These are phyloP conservation scores for Arthromyces matolae DNA, from an alignment of 768 basidiomycete genomes.

Conservation along the genomic window DNA sequence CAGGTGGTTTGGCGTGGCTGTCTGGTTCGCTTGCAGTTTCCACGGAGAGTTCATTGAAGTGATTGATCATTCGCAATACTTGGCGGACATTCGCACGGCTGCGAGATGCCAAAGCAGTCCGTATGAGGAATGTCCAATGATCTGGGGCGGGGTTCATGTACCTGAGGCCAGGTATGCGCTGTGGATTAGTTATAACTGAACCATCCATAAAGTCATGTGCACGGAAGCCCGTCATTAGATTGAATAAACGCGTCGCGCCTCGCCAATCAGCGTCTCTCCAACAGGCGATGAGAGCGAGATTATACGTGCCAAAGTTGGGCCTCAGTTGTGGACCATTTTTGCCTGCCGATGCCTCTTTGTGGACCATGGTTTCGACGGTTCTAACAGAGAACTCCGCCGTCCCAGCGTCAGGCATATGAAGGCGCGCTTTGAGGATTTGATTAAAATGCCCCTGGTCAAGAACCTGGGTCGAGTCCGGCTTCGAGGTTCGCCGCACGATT, in stretches of 20 bases:
- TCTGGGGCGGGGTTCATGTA: constrained; percentile 47
- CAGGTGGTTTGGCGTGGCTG: too few species aligned
- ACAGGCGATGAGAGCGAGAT: constrained; percentile 61
- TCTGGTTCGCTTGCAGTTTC: too few species aligned
- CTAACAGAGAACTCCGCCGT: constrained; percentile 50
- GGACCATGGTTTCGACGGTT: constrained; percentile 67
- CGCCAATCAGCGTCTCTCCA: constrained; percentile 64
- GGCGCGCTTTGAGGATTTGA: constrained; percentile 54
- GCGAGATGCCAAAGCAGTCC: constrained; percentile 51
- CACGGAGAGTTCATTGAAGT: too few species aligned
- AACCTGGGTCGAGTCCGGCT: constrained; percentile 33
- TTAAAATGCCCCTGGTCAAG: constrained; percentile 57
- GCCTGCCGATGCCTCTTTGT: constrained; percentile 45
- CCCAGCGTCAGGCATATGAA: constrained; percentile 36
- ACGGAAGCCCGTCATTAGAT: constrained; percentile 71
- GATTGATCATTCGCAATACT: constrained; percentile 53
- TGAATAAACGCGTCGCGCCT: constrained; percentile 52
- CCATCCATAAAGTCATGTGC: constrained; percentile 52
- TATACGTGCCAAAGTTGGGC: constrained; percentile 50
- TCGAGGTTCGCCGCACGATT: constrained; percentile 45
- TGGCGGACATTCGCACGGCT: constrained; percentile 54
- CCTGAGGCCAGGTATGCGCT: constrained; percentile 37
- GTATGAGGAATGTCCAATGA: constrained; percentile 53
- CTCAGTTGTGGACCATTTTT: constrained; percentile 43
- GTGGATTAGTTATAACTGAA: constrained; percentile 32